A percentile compares a stretch with the other conserved stretches of the same genome.
Evolutionary conservation across 148 eudicot genomes (phyloP).

Genomic region (Agrostemma githago): DNA sequence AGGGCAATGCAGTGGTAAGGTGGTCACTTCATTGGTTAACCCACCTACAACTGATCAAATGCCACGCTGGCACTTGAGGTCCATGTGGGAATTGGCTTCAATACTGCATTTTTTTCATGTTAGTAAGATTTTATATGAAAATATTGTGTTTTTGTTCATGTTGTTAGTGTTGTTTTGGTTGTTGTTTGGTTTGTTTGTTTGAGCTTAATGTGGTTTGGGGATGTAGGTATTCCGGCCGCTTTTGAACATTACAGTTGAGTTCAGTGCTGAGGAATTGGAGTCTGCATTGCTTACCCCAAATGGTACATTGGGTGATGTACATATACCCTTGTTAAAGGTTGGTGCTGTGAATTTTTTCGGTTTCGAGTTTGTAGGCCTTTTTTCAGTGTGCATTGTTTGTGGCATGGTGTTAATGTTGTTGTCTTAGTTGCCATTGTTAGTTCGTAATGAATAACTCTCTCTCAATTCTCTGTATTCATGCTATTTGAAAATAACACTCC

Average conservation of each 20-base stretch:
- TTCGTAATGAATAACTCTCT: background rate
- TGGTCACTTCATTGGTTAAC: constrained; percentile 59
- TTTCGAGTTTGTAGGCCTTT: background rate
- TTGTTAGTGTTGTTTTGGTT: background rate
- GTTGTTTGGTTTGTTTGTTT: constrained; percentile 14
- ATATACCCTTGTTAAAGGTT: constrained; percentile 93
- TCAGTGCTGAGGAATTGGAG: constrained; percentile 92
- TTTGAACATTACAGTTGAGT: constrained; percentile 74
- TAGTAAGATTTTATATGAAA: constrained; percentile 22
- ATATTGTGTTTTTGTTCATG: background rate
- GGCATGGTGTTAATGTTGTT: background rate
- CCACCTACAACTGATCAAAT: constrained; percentile 58
- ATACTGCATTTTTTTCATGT: constrained; percentile 82
- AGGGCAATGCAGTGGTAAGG: constrained; percentile 46
- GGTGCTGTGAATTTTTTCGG: constrained; percentile 23
- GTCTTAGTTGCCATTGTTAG: background rate
- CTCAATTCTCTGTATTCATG: too few species aligned
- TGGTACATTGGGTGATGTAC: constrained; percentile 69
- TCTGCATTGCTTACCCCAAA: constrained; percentile 81
- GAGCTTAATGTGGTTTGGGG: constrained; percentile 25
- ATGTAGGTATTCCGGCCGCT: constrained; percentile 76
- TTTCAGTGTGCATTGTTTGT: constrained; percentile 11
- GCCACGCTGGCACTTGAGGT: constrained; percentile 72
- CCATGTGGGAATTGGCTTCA: constrained; percentile 95
- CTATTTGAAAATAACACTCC: too few species aligned